These are phyloP conservation scores for Fusarium anguioides DNA, from an alignment of 2,329 filamentous ascomycete species.

Conservation along the genomic window DNA sequence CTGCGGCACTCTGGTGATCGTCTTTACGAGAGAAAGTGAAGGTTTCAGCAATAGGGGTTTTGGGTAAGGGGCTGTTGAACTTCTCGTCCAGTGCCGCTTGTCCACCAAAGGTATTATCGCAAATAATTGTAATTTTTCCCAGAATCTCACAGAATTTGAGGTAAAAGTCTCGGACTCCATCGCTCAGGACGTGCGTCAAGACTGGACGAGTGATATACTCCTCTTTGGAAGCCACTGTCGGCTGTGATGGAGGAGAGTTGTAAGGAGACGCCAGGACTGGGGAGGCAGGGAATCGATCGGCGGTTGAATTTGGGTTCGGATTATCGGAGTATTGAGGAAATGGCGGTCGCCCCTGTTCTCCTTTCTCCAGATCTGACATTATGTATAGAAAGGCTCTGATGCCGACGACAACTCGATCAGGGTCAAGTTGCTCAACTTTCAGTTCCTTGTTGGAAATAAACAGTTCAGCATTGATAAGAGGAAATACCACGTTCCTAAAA, in stretches of 20 bases:
- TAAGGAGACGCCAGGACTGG: constrained; percentile 53
- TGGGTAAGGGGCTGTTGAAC: constrained; percentile 85
- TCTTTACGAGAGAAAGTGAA: constrained; percentile 91
- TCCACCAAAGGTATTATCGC: constrained; percentile 96
- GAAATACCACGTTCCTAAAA: constrained; percentile 93
- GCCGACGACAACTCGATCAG: constrained; percentile 96
- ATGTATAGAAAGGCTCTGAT: constrained; percentile 94
- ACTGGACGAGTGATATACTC: constrained; percentile 76
- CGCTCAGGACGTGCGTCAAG: constrained; percentile 71
- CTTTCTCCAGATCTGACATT: constrained; percentile 91
- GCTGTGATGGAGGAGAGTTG: constrained; percentile 43
- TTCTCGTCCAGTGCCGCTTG: constrained; percentile 97
- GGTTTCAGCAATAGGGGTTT: constrained; percentile 93
- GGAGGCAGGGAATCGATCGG: constrained; percentile 63
- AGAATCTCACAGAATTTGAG: constrained; percentile 92
- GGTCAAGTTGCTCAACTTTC: constrained; percentile 91
- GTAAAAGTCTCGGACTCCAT: constrained; percentile 86
- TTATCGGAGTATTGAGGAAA: constrained; percentile 78
- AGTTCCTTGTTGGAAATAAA: constrained; percentile 81
- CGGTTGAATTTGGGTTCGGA: constrained; percentile 43
- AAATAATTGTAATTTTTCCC: constrained; percentile 94
- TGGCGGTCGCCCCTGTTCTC: constrained; percentile 79
- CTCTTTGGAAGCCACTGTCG: constrained; percentile 56
- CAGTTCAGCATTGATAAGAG: constrained; percentile 91
- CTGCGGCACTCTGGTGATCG: constrained; percentile 75